Evolutionary conservation across 2,329 filamentous ascomycete genomes (phyloP).

Genomic region (Blastomyces parvus): DNA sequence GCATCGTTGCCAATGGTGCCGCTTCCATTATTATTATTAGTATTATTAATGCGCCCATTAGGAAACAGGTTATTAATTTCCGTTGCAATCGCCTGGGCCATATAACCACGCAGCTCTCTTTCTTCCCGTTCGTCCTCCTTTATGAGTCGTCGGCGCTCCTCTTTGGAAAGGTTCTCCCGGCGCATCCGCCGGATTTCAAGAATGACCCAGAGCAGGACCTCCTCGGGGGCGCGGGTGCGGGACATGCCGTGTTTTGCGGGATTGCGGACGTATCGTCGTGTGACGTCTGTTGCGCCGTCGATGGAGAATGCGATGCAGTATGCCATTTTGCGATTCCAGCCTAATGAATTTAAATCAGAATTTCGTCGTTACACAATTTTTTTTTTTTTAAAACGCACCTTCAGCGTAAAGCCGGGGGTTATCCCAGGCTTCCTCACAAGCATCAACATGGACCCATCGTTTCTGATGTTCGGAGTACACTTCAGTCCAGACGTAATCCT

Average conservation of each 20-base stretch:
- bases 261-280: conserved; percentile 52
- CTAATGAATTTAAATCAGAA: conserved; percentile 26
- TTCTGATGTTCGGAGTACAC: conserved; percentile 90
- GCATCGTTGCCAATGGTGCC: conserved; percentile 16
- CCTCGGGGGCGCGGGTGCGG: conserved; percentile 72
- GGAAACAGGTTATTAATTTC: conserved; percentile 38
- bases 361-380: no score
- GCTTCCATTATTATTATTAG: neutral
- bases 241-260: conserved; percentile 53
- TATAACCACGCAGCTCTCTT: conserved; percentile 38
- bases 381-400: conserved; percentile 53
- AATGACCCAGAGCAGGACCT: conserved; percentile 82
- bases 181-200: conserved; percentile 82
- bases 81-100: conserved; percentile 36
- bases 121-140: conserved; percentile 44
- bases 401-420: conserved; percentile 85
- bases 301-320: conserved; percentile 96
- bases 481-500: conserved; percentile 97
- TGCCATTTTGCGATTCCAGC: conserved; percentile 92
- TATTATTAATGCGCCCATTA: conserved; percentile 15
- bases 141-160: conserved; percentile 51
- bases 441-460: conserved; percentile 94
- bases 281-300: conserved; percentile 64
- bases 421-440: conserved; percentile 91
- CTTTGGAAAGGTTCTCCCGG: conserved; percentile 72